phyloP scores from a whole-genome alignment of 2,329 filamentous ascomycete species.

The Aspergillus eucalypticola region DNA sequence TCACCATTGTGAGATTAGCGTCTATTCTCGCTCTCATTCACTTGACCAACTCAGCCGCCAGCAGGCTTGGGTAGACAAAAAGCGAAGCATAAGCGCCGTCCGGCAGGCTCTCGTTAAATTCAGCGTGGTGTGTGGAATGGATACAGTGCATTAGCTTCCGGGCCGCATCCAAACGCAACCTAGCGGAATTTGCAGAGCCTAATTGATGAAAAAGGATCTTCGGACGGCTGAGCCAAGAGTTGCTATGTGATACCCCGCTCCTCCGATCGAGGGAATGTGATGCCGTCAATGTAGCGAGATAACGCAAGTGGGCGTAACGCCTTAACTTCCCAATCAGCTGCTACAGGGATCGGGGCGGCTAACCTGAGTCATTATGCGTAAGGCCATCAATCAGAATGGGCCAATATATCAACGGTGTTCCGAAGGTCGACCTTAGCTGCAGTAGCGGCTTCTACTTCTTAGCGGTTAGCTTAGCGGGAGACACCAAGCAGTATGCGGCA shows the following conservation, averaged over 20 bases:
- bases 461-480: background rate
- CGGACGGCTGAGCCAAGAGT: background rate
- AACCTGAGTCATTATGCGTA: background rate
- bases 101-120: background rate
- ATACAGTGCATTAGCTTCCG: background rate
- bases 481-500: background rate
- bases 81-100: background rate
- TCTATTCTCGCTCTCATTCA: background rate
- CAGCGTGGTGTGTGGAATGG: background rate
- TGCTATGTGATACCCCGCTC: background rate
- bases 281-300: background rate
- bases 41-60: background rate
- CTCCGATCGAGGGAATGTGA: background rate
- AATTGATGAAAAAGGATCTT: background rate
- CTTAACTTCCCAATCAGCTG: background rate
- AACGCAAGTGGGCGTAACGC: background rate
- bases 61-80: background rate
- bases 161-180: background rate
- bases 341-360: background rate
- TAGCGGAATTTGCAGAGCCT: background rate
- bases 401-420: background rate
- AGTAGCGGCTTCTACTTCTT: background rate
- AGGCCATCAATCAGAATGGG: background rate
- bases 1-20: background rate
- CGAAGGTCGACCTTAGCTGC: background rate